phyloP scores from a whole-genome alignment of 1,139 yeast genomes.

The Taphrina flavorubra region DNA sequence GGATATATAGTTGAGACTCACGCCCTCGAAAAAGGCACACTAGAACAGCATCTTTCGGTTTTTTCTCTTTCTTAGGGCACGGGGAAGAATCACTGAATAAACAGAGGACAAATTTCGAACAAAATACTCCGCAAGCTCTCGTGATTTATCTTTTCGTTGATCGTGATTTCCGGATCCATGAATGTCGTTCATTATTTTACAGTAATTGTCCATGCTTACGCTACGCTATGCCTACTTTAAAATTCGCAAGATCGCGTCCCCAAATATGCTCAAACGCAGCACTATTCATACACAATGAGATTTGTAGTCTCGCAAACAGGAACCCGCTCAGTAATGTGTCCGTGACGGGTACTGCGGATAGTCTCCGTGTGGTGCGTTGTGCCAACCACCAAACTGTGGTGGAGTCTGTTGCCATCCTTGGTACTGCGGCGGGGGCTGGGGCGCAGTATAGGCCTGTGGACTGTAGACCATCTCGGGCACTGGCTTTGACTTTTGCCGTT shows the following conservation, averaged over 20 bases:
- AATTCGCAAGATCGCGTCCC: too few relatives aligned
- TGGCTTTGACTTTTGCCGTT: conserved; percentile 14
- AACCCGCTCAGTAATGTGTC: conserved; percentile 3
- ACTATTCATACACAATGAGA: too few relatives aligned
- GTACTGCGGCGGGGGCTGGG: conserved; percentile 11
- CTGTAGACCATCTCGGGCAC: conserved; percentile 35
- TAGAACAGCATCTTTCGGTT: not conserved
- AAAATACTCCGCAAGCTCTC: too few relatives aligned
- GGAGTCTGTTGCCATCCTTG: conserved; percentile 8
- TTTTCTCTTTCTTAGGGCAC: too few relatives aligned
- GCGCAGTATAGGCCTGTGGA: conserved; percentile 18
- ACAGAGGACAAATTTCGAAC: too few relatives aligned
- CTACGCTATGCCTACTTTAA: not conserved
- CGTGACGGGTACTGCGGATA: conserved; percentile 19
- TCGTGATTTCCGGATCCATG: not conserved
- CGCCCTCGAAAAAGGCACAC: conserved; percentile 36
- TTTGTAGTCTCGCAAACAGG: too few relatives aligned
- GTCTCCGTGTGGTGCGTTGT: not conserved
- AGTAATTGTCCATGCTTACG: not conserved
- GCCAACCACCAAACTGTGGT: conserved; percentile 1
- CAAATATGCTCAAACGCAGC: too few relatives aligned
- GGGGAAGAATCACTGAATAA: too few relatives aligned
- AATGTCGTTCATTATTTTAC: too few relatives aligned
- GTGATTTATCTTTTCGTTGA: too few relatives aligned
- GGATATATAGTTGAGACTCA: conserved; percentile 26